Evolutionary conservation across 2,329 filamentous ascomycete species (phyloP).

Genomic region (Alternaria novae-zelandiae): DNA sequence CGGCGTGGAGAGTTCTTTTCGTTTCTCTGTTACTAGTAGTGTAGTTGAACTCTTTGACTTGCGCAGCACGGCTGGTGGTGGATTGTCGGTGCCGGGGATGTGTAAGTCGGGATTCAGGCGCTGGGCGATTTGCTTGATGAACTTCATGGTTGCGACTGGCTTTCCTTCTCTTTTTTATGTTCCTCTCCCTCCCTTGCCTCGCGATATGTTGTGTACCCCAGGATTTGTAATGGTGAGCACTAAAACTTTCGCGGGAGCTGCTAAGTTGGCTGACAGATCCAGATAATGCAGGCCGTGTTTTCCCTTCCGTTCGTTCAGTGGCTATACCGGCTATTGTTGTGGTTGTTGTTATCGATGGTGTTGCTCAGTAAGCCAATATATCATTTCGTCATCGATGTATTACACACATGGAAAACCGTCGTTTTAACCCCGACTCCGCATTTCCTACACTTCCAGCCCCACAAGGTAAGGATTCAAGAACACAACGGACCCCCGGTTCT

Average conservation of each 20-base stretch:
- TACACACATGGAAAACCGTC: neutral
- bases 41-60: neutral
- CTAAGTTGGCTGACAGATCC: neutral
- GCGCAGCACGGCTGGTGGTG: neutral
- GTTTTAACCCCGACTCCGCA: neutral
- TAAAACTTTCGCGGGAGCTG: neutral
- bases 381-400: neutral
- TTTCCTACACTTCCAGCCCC: neutral
- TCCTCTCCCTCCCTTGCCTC: neutral
- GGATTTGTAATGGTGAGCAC: neutral
- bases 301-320: neutral
- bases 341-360: neutral
- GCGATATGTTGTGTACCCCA: neutral
- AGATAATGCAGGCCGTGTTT: neutral
- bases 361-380: neutral
- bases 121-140: constrained; percentile 11
- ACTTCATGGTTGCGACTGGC: neutral
- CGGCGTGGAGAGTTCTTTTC: neutral
- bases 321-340: neutral
- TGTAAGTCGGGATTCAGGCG: constrained; percentile 8
- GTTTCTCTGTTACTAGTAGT: neutral
- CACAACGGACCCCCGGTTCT: neutral
- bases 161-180: neutral
- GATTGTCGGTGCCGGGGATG: neutral
- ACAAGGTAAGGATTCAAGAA: neutral